phyloP scores from a whole-genome alignment of 164 flowering plant genomes.

The Magnolia changhungtana region DNA sequence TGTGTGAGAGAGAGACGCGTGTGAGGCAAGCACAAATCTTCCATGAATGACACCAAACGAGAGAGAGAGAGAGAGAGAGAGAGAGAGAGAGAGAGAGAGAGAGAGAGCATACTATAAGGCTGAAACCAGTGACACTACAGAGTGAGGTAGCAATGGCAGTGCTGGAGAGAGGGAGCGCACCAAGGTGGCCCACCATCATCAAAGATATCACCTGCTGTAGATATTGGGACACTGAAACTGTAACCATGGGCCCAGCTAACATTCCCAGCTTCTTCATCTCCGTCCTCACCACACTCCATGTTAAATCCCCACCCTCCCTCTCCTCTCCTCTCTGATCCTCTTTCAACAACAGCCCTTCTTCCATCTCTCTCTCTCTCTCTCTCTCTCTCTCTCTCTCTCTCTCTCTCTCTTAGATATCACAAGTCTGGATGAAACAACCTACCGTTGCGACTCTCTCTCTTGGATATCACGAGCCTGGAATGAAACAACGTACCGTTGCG shows the following conservation, averaged over 20 bases:
- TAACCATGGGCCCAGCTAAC: conserved; percentile 44
- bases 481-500: too few relatives aligned
- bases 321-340: not conserved
- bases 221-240: conserved; percentile 29
- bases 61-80: too few relatives aligned
- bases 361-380: conserved; percentile 7
- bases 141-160: conserved; percentile 49
- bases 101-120: conserved; percentile 33
- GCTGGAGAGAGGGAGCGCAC: conserved; percentile 50
- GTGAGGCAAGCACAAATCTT: too few relatives aligned
- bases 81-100: too few relatives aligned
- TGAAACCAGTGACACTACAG: conserved; percentile 44
- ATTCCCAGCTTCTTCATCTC: conserved; percentile 31
- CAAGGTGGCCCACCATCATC: conserved; percentile 60
- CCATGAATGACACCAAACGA: too few relatives aligned
- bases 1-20: too few relatives aligned
- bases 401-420: too few relatives aligned
- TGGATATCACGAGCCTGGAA: too few relatives aligned
- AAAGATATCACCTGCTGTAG: conserved; percentile 34
- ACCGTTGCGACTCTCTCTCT: too few relatives aligned
- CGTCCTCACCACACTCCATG: conserved; percentile 18
- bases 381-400: not conserved
- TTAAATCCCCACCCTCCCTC: not conserved
- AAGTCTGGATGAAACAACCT: too few relatives aligned
- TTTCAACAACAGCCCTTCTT: conserved; percentile 15